phyloP scores from a whole-genome alignment of 2,329 filamentous ascomycete genomes.

The Mollisia scopiformis region DNA sequence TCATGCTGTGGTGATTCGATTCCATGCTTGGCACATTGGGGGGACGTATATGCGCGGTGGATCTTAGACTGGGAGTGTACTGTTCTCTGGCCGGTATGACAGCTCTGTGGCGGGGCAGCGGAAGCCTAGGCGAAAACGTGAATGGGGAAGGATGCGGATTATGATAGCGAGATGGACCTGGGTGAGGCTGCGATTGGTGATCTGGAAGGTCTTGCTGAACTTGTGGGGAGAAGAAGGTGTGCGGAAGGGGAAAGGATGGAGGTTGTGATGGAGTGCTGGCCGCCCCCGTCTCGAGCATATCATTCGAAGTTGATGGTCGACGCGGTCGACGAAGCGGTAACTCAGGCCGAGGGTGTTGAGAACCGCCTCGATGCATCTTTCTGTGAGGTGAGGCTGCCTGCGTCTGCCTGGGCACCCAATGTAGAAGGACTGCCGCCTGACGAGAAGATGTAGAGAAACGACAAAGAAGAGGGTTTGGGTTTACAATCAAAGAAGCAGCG shows the following conservation, averaged over 20 bases:
- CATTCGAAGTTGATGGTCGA: neutral
- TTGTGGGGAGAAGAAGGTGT: neutral
- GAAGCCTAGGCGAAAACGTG: too few species aligned
- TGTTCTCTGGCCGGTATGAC: neutral
- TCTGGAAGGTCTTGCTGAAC: neutral
- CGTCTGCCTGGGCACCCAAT: neutral
- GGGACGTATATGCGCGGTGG: neutral
- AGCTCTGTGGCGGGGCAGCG: too few species aligned
- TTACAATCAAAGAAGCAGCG: too few species aligned
- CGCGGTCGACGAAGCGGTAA: neutral
- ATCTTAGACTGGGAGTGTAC: too few species aligned
- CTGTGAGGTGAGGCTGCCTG: neutral
- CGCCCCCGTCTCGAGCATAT: slow-evolving; percentile 2
- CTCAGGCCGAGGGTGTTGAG: neutral
- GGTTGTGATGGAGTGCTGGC: neutral
- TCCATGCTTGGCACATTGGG: neutral
- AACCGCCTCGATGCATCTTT: neutral
- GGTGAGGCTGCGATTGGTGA: neutral
- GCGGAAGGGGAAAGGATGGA: neutral
- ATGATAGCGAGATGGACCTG: too few species aligned
- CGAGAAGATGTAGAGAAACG: too few species aligned
- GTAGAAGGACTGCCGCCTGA: too few species aligned
- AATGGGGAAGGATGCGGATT: too few species aligned
- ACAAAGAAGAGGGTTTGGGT: too few species aligned
- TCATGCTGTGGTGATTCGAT: neutral